These are phyloP conservation scores for Dactylella cylindrospora DNA, from an alignment of 2,329 filamentous ascomycete species.

Conservation along the genomic window DNA sequence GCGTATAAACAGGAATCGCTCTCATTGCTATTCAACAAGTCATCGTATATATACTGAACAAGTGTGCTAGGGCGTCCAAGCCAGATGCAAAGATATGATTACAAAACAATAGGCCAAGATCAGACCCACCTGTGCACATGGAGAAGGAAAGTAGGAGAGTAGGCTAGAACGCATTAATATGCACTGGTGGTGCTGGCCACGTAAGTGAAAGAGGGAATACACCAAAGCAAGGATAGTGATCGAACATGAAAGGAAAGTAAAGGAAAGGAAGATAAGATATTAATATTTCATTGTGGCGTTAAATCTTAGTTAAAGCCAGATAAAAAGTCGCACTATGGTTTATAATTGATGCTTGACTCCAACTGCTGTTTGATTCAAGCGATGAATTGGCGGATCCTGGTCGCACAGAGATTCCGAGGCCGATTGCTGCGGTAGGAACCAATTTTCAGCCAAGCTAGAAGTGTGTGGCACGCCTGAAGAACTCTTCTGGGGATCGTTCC, in stretches of 20 bases:
- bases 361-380: conserved; percentile 26
- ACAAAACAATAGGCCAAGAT: too few relatives aligned
- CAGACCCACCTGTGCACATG: too few relatives aligned
- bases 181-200: not conserved
- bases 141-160: too few relatives aligned
- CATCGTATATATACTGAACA: too few relatives aligned
- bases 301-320: too few relatives aligned
- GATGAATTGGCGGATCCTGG: conserved; percentile 19
- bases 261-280: not conserved
- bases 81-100: too few relatives aligned
- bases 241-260: not conserved
- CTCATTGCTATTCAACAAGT: too few relatives aligned
- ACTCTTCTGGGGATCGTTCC: conserved; percentile 19
- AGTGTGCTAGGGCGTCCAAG: conserved; percentile 5
- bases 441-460: conserved; percentile 22
- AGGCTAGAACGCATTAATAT: not conserved
- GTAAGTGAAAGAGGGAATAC: not conserved
- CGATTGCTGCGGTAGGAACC: conserved; percentile 35
- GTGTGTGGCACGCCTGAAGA: conserved; percentile 9
- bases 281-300: too few relatives aligned
- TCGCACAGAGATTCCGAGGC: conserved; percentile 29
- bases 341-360: conserved; percentile 39
- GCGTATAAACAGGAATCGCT: too few relatives aligned
- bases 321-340: too few relatives aligned
- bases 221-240: not conserved